Evolutionary conservation across 116 monocot genomes (phyloP), one percentile per base, ranked within the genome.

Genomic region (Papilionanthe hybrid): DNA sequence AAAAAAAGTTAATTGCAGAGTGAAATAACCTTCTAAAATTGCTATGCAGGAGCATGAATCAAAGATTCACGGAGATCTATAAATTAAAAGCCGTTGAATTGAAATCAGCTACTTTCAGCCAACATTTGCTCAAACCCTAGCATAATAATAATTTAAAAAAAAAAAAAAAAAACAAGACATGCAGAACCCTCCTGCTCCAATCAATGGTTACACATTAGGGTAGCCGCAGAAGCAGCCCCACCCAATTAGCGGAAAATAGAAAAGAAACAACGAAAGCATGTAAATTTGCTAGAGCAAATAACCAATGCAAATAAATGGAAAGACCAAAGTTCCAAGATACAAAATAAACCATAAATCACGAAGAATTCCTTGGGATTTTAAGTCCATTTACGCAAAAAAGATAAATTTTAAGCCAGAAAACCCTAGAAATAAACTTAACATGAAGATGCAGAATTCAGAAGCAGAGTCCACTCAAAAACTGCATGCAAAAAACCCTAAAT

Each of bases 341-440:
- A 71, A 71, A 19, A 71, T 41, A 71, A 41, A 17, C 18, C 71
- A 71, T 41, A 71, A 32, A 17, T 71, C 71, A 73, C 22, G 4
- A 43, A 73, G 44, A 73, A 73, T 22, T 43, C 6, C 44, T 73
- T 73, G 20, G 7, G 7, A 73, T 15, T 69, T 37, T 1, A 6
- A 69, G 43, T 8, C 2, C 42, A 73, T 22, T 19, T 22, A 44
- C 8, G 15, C 43, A 42, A 12, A 44, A 43, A 73, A 25, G 0
- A 44, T 20, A 6, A 44, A 44, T 45, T 73, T 75, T 12, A 43
- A 73, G 43, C 20, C 73, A 7, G 19, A 50, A 49, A 49, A 48
- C 75, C 73, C 75, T 27, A 48, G 28, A 75, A 75, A 49, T n/a
- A 50, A 49, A 73, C 73, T 73, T n/a, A n/a, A 22, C 18, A 71